Base-by-base conservation (phyloP, 176 grass and related monocot genomes). In the Phoenix roebelenii region DNA sequence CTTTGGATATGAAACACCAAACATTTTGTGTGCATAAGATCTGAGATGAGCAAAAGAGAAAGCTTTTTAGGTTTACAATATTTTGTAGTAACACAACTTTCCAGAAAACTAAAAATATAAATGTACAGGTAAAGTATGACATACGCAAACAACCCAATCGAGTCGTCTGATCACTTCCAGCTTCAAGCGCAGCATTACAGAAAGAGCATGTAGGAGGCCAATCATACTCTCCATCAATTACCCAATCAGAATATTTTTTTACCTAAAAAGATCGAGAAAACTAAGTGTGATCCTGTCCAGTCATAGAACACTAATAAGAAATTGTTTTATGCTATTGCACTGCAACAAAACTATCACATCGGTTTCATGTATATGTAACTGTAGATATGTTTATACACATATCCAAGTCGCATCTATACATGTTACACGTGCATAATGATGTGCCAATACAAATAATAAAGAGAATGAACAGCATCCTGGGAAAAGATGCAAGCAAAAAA, bases 231-330 rank as follows among this genome's bases (percentile, higher is more conserved):
- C 87, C 75, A 80, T 98, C 89, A 56, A 98, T 85, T 59, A 98
- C 93, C 93, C 93, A 98, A 74, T 98, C 87, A 70, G 93, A 85
- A 70, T 98, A 98, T 52, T 98, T 92, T 76, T 88, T 97, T 24
- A 97, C 93, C 93, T 97, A 44, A 74, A 54, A 54, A 82, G 18
- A 79, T 73, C 51, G 59, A 56, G 14, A 50, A 66, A 22, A 64
- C 12, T 44, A 44, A 64, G 17, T 44, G 35, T 44, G 35, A 44
- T 44, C 35, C 1, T 7, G 35, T 12, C 35, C 35, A 3, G 10
- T 44, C 35, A 14, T 44, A 44, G 35, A 44, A 44, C 35, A 10
- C 2, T 44, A 44, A 44, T 1, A 44, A 44, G 1, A 14, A 14
- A 2, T 44, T 44, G 20, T 44, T 44, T 44, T 44, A 44, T 44